phyloP scores from a whole-genome alignment of 2,329 filamentous ascomycete genomes.

The Talaromyces sp. region DNA sequence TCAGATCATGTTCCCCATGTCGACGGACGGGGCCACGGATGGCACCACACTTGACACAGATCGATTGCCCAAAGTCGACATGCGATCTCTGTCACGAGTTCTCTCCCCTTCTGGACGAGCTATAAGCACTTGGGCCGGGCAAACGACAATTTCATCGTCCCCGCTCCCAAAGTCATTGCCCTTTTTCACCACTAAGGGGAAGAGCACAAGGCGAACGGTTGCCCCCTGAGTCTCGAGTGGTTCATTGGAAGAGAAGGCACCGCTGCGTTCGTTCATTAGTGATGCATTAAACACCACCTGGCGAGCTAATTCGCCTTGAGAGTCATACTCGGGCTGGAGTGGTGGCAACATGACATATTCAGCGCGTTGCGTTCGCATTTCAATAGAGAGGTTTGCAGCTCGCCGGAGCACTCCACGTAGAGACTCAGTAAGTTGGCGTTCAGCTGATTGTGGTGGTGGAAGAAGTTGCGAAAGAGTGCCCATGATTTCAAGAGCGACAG shows the following conservation, averaged over 20 bases:
- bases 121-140: conserved; percentile 87
- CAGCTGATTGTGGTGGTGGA: conserved; percentile 75
- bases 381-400: conserved; percentile 84
- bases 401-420: conserved; percentile 81
- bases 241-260: conserved; percentile 65
- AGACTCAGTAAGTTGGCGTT: conserved; percentile 74
- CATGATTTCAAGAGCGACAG: conserved; percentile 88
- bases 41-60: conserved; percentile 40
- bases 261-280: conserved; percentile 89
- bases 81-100: conserved; percentile 23
- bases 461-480: conserved; percentile 77
- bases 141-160: conserved; percentile 92
- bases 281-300: conserved; percentile 88
- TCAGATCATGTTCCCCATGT: conserved; percentile 39
- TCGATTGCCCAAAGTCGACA: conserved; percentile 34
- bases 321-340: conserved; percentile 89
- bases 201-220: conserved; percentile 85
- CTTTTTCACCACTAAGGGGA: conserved; percentile 94
- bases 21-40: conserved; percentile 26
- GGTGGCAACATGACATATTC: conserved; percentile 99
- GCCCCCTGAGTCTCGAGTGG: conserved; percentile 71
- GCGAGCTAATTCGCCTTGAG: conserved; percentile 79
- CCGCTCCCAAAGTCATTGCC: conserved; percentile 81
- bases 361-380: conserved; percentile 94
- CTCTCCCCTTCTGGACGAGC: conserved; percentile 45